These are phyloP conservation scores for Ogataea henricii DNA, from an alignment of 805 yeast genomes.

Conservation along the genomic window DNA sequence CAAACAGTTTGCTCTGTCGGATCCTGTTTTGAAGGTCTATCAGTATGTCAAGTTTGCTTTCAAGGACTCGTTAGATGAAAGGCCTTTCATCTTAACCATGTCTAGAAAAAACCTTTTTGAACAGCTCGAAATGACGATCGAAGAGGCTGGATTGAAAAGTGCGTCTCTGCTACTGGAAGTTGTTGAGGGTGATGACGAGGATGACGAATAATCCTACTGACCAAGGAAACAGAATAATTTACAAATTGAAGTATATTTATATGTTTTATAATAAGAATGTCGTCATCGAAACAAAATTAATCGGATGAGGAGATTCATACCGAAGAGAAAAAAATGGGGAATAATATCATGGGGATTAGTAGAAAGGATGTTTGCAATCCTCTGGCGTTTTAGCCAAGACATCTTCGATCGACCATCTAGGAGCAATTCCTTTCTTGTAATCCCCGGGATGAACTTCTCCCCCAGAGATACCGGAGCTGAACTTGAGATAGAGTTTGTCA, in stretches of 20 bases:
- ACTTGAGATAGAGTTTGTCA: constrained; percentile 70
- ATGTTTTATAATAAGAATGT: constrained; percentile 3
- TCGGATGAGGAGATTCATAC: constrained; percentile 1
- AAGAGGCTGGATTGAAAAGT: constrained; percentile 77
- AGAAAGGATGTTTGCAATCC: constrained; percentile 46
- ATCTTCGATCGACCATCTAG: constrained; percentile 79
- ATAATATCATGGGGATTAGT: constrained; percentile 10
- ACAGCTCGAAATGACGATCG: constrained; percentile 57
- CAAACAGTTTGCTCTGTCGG: constrained; percentile 62
- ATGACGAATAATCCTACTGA: background rate
- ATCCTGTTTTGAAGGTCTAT: constrained; percentile 60
- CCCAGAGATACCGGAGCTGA: constrained; percentile 76
- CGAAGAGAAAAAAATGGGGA: background rate
- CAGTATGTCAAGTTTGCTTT: constrained; percentile 66
- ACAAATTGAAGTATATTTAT: background rate
- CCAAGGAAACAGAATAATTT: background rate
- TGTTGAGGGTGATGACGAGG: constrained; percentile 30
- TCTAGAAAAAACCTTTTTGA: constrained; percentile 60
- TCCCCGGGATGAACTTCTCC: constrained; percentile 57
- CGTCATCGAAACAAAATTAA: constrained; percentile 7
- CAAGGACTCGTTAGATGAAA: constrained; percentile 41
- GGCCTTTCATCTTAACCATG: constrained; percentile 56
- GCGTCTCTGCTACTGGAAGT: constrained; percentile 76
- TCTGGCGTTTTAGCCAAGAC: constrained; percentile 71
- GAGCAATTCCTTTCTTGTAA: constrained; percentile 52